A percentile compares a stretch with the other conserved stretches of the same genome.
Evolutionary conservation across 768 basidiomycete genomes (phyloP).

Genomic region (Suillus americanus): DNA sequence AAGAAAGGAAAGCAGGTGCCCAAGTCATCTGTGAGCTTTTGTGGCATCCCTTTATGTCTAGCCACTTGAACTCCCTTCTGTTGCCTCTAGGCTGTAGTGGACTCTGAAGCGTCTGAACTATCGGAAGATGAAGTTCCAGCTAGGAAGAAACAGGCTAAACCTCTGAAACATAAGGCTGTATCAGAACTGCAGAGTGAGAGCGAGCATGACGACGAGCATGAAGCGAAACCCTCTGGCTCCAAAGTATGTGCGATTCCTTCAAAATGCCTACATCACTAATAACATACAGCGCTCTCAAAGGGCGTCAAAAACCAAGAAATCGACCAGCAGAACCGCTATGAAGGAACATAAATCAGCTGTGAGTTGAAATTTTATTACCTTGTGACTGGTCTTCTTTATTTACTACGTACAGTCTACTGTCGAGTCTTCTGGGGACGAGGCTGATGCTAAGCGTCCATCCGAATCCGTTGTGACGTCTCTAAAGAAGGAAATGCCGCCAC

Average conservation of each 20-base stretch:
- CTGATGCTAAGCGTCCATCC: background rate
- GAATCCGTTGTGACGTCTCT: background rate
- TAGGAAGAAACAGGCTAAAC: background rate
- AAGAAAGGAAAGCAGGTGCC: background rate
- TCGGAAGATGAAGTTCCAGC: background rate
- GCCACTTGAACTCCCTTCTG: background rate
- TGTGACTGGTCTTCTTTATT: background rate
- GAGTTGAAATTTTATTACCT: background rate
- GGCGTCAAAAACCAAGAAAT: background rate
- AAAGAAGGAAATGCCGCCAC: conserved; percentile 9
- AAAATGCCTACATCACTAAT: background rate
- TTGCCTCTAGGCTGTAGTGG: background rate
- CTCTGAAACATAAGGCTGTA: background rate
- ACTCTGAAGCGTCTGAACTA: background rate
- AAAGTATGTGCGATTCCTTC: background rate
- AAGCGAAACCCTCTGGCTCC: background rate
- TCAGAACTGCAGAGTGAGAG: background rate
- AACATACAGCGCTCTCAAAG: background rate
- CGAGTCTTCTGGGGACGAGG: conserved; percentile 31
- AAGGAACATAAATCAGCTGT: conserved; percentile 11
- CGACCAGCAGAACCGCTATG: background rate
- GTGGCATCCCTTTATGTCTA: background rate
- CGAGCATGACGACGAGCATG: background rate
- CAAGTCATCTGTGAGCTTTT: conserved; percentile 2
- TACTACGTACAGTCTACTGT: conserved; percentile 20